phyloP scores from a whole-genome alignment of 2,329 filamentous ascomycete genomes.

The Berkeleyomyces basicola region DNA sequence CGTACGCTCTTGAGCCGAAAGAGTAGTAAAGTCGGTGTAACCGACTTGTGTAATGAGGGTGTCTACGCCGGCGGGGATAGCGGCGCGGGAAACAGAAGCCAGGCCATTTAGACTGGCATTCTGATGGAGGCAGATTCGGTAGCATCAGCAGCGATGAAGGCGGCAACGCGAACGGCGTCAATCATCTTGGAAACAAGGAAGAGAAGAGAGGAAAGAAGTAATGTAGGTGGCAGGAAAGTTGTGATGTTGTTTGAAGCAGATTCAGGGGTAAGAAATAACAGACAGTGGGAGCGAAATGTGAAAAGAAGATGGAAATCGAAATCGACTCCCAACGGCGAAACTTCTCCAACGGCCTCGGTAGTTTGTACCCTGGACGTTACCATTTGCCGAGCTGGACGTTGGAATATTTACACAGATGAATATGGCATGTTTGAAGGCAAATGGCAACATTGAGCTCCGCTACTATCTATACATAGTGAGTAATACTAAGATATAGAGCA shows the following conservation, averaged over 20 bases:
- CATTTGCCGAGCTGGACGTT: too few relatives aligned
- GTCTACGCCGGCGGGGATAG: not conserved
- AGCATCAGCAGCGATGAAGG: not conserved
- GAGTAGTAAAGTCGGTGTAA: not conserved
- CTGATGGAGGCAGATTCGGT: not conserved
- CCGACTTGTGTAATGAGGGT: not conserved
- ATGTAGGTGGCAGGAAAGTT: not conserved
- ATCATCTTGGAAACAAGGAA: not conserved
- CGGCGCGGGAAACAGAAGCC: not conserved
- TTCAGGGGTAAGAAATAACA: too few relatives aligned
- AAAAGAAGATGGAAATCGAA: too few relatives aligned
- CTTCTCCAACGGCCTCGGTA: too few relatives aligned
- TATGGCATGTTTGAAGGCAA: too few relatives aligned
- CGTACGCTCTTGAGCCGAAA: not conserved
- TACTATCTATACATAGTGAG: too few relatives aligned
- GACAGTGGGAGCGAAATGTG: too few relatives aligned
- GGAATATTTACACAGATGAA: too few relatives aligned
- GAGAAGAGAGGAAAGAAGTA: not conserved
- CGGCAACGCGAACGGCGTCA: not conserved
- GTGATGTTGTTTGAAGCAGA: not conserved
- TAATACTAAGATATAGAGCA: too few relatives aligned
- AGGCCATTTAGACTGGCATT: not conserved
- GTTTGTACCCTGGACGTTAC: too few relatives aligned
- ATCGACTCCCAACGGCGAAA: too few relatives aligned
- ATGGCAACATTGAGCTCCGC: too few relatives aligned